Base-by-base conservation (phyloP, 2,329 filamentous ascomycete genomes). In the Thelonectria rubi region DNA sequence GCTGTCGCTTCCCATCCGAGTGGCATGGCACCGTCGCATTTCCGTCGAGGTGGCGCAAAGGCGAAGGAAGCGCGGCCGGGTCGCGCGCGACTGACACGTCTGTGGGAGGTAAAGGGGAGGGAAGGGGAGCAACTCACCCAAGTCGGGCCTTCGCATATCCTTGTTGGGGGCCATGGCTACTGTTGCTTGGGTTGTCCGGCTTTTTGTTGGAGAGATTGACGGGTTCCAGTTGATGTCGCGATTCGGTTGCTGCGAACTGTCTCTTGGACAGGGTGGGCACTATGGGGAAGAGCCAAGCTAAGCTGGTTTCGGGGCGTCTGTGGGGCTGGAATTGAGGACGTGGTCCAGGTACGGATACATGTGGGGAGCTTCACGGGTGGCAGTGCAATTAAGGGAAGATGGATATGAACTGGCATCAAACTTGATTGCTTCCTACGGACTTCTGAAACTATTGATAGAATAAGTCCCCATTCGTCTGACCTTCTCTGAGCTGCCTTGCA, bases 131-230 rank as follows among this genome's bases (percentile, higher is more conserved):
- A 7, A 58, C 79, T 70, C 68, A 82, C 80, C 76, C 72, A 82
- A 72, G 66, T 82, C 80, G 26, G 77, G 62, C 67, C 80, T 72
- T 66, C 80, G 77, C 73, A 80, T 76, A 55, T 82, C 80, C 70
- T 80, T 81, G 65, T 65, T 75, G 57, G 76, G 76, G 50, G 79
- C 74, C 80, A 81, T 82, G 20, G 60, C 59, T 58, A 54, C 61
- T 65, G 34, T 24, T 53, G 40, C 56, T 42, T 49, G 42, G 15
- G 43, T n/a, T 55, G 21, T 51, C 49, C 30, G 30, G 17, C 49
- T 63, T 62, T n/a, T 63, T 58, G 42, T 30, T 30, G 40, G 26
- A 14, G 53, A 58, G 39, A 60, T 40, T 39, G 65, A 56, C 55
- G 52, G 53, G 34, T 30, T 30, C 26, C 8, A 30, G 26, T 58